A percentile compares a stretch with the other conserved stretches of the same genome.
These are phyloP conservation scores for Clitopilus hobsonii DNA, from an alignment of 768 basidiomycete species.

Conservation along the genomic window DNA sequence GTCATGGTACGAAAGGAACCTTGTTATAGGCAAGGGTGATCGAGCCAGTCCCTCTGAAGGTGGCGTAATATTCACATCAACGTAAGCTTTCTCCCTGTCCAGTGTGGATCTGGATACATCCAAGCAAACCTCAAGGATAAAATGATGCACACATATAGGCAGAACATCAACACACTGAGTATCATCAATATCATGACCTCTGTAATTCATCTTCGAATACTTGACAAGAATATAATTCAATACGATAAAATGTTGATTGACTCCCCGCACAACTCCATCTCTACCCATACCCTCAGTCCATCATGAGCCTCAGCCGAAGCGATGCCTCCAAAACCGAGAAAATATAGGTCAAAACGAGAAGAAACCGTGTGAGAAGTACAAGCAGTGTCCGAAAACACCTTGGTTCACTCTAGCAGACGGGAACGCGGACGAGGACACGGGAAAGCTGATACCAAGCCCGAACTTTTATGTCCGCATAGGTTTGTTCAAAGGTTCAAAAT, in stretches of 20 bases:
- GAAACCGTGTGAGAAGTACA: conserved; percentile 23
- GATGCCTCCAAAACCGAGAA: conserved; percentile 56
- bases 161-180: no score
- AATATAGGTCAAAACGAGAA: conserved; percentile 39
- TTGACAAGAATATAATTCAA: background rate
- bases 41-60: background rate
- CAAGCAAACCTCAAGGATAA: no score
- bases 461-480: conserved; percentile 83
- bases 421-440: conserved; percentile 94
- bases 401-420: conserved; percentile 73
- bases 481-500: background rate
- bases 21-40: background rate
- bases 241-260: conserved; percentile 30
- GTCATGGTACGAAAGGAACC: background rate
- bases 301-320: conserved; percentile 75
- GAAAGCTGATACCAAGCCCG: conserved; percentile 77
- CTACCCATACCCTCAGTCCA: conserved; percentile 26
- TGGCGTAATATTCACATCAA: no score
- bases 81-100: no score
- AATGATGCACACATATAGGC: no score
- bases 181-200: no score
- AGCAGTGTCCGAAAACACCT: conserved; percentile 29
- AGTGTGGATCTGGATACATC: no score
- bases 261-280: conserved; percentile 19
- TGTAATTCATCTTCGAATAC: no score